phyloP scores from a whole-genome alignment of 2,329 filamentous ascomycete species.

The Nemania sp. region DNA sequence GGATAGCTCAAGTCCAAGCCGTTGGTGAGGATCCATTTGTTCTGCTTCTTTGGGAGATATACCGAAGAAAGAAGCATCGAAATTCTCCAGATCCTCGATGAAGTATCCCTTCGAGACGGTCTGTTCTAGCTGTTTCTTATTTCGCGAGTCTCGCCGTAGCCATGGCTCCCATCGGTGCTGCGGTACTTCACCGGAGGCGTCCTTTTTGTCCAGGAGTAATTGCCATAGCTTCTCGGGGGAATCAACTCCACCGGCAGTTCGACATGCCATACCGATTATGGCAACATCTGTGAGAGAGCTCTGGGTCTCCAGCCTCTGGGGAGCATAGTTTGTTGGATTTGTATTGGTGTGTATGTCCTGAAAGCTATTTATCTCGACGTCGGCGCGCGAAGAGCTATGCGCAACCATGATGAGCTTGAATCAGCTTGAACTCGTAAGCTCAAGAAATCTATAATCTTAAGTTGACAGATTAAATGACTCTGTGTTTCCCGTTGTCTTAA shows the following conservation, averaged over 20 bases:
- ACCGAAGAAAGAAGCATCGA: conserved; percentile 33
- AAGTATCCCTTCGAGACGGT: conserved; percentile 36
- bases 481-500: neutral
- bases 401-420: conserved; percentile 16
- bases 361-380: neutral
- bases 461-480: neutral
- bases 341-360: neutral
- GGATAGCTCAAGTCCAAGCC: conserved; percentile 31
- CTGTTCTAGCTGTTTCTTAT: conserved; percentile 34
- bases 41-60: conserved; percentile 35
- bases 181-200: neutral
- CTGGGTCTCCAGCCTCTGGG: neutral
- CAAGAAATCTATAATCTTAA: neutral
- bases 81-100: conserved; percentile 31
- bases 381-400: conserved; percentile 9
- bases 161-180: conserved; percentile 3
- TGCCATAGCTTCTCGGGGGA: neutral
- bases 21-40: conserved; percentile 39
- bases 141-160: neutral
- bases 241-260: conserved; percentile 6
- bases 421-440: neutral
- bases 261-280: conserved; percentile 15
- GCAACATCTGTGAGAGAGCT: neutral
- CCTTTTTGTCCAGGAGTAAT: neutral
- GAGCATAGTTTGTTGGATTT: neutral